Evolutionary conservation across 2,329 filamentous ascomycete species (phyloP), one percentile per base, ranked within the genome.

Genomic region (Furcasterigmium furcatum): DNA sequence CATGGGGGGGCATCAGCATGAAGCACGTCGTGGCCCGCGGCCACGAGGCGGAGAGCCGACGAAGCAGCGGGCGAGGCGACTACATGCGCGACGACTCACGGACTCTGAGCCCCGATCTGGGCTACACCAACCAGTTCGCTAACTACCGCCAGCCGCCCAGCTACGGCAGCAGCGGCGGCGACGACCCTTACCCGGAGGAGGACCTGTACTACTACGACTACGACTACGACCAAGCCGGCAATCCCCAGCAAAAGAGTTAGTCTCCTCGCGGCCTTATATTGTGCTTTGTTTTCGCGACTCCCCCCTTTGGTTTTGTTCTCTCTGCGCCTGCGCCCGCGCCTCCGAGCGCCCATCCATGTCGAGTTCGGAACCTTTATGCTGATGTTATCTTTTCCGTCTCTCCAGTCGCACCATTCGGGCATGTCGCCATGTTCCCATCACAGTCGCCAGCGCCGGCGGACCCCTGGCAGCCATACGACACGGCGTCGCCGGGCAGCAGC

Each of bases 1-100:
- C 86, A 0, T 90, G 85, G 87, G 87, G 87, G 29, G 77, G 84
- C 18, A 64, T 88, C 52, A 85, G 76, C 49, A 73, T 89, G 65
- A 74, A 69, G 32, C 73, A 75, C 53, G 67, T 79, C 21, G 63
- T 80, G 0, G 62, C 71, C 8, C 66, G 70, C 42, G 77, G 77
- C 38, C 74, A 78, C 55, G 75, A 77, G 53, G 64, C 64, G 8
- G 66, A 71, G 47, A 72, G 71, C 53, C 64, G 66, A 25, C 67
- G 67, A 9, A 70, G 68, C 47, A 71, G 69, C 53, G 62, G 65
- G 9, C 60, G 60, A 14, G 65, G 58, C 44, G 70, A 63, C 41
- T 63, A 63, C 43, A 48, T 56, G 25, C 61, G 56, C 38, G 68
- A 67, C 38, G 68, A 70, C 40, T 48, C 52, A 21, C 48, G 51